Conservation (phyloP, 306 rosid species). For the Dryas alaskensis region DNA sequence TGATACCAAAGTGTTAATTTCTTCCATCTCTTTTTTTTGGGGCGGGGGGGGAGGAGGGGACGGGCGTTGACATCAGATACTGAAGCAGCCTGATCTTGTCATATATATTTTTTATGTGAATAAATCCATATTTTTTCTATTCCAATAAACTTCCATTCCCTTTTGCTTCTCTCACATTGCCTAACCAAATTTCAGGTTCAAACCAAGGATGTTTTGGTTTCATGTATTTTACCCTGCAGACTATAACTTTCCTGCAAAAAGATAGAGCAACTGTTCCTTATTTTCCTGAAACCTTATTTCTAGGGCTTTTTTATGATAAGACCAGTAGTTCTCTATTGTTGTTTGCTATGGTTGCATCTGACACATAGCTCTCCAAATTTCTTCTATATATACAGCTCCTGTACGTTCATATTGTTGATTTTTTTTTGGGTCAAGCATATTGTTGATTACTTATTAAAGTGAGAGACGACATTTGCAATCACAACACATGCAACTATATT, state of each 20-base stretch:
- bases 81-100: neutral
- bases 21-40: neutral
- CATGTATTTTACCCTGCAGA: neutral
- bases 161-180: neutral
- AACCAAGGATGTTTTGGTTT: neutral
- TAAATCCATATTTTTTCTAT: too few species aligned
- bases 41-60: neutral
- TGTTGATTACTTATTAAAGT: neutral
- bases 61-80: neutral
- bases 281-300: neutral
- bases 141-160: neutral
- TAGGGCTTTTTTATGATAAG: neutral
- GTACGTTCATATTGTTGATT: neutral
- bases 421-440: neutral
- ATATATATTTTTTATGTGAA: too few species aligned
- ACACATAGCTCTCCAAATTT: neutral
- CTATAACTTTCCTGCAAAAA: neutral
- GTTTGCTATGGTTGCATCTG: neutral
- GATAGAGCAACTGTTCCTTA: neutral
- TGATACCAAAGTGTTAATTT: neutral
- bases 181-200: neutral
- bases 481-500: conserved; percentile 1
- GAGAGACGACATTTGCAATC: neutral
- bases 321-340: neutral
- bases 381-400: neutral